Percentiles rank a stretch among this genome's conserved stretches.
Evolutionary conservation across 2,329 filamentous ascomycete genomes (phyloP).

Genomic region (Botrytis sinoallii): DNA sequence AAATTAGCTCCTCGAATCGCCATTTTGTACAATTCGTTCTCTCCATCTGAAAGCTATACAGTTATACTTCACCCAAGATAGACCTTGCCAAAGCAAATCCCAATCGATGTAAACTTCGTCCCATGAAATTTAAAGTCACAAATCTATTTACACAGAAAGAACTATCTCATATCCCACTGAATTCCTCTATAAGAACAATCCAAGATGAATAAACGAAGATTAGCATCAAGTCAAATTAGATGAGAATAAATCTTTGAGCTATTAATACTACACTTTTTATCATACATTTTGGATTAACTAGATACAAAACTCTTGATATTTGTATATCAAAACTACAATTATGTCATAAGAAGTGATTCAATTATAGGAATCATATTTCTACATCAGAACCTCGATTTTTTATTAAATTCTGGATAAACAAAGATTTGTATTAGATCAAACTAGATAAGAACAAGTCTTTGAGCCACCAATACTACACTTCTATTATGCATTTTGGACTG

Average conservation of each 20-base stretch:
- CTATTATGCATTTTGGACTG: fast-evolving
- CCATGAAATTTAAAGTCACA: background rate
- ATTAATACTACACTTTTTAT: background rate
- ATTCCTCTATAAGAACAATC: fast-evolving
- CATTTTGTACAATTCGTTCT: background rate
- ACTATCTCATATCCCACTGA: fast-evolving
- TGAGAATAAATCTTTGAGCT: background rate
- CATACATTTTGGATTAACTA: fast-evolving
- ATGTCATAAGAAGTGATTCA: too few relatives aligned
- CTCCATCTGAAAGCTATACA: too few relatives aligned
- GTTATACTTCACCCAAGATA: background rate
- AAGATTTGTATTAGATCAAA: too few relatives aligned
- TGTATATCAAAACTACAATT: background rate
- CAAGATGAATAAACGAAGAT: background rate
- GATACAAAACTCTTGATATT: fast-evolving
- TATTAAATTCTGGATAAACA: too few relatives aligned
- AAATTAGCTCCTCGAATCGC: background rate
- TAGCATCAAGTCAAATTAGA: background rate
- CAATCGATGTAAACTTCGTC: background rate
- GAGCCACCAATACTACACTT: background rate
- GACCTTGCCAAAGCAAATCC: background rate
- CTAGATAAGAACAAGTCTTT: background rate
- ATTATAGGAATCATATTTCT: background rate
- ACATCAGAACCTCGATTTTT: background rate
- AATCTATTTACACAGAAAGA: background rate